phyloP scores from a whole-genome alignment of 148 eudicot genomes.

The Dysphania ambrosioides region DNA sequence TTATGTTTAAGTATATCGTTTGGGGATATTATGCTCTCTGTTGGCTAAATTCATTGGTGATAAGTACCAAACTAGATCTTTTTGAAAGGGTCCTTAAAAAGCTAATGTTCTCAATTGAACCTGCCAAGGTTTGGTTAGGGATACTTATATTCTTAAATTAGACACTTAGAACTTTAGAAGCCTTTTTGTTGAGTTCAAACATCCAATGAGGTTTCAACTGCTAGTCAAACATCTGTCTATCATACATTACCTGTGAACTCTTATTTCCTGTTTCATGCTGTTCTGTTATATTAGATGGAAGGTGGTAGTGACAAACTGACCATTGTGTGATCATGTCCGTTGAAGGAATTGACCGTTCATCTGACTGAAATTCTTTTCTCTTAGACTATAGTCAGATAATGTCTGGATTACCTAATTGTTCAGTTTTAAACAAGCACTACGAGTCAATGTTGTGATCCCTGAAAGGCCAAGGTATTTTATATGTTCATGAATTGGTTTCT shows the following conservation, averaged over 20 bases:
- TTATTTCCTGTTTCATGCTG: background rate
- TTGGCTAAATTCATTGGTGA: background rate
- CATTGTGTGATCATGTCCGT: background rate
- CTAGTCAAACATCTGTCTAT: background rate
- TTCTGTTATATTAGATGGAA: conserved; percentile 3
- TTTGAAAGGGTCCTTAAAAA: background rate
- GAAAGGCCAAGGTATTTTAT: background rate
- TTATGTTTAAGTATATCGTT: no score
- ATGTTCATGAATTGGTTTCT: background rate
- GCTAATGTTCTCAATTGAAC: background rate
- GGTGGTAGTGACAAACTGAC: background rate
- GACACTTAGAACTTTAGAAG: no score
- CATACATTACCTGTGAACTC: background rate
- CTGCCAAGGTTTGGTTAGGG: background rate
- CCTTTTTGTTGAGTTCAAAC: no score
- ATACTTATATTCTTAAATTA: no score
- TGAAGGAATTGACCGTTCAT: background rate
- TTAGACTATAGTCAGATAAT: background rate
- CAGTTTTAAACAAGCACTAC: background rate
- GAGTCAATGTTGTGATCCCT: background rate
- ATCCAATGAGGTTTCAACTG: background rate
- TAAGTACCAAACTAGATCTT: background rate
- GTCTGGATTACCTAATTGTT: background rate
- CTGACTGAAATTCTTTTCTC: no score
- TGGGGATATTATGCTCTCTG: no score